Evolutionary conservation across 495 filamentous ascomycete species (phyloP).

Genomic region (Neurospora sp.): DNA sequence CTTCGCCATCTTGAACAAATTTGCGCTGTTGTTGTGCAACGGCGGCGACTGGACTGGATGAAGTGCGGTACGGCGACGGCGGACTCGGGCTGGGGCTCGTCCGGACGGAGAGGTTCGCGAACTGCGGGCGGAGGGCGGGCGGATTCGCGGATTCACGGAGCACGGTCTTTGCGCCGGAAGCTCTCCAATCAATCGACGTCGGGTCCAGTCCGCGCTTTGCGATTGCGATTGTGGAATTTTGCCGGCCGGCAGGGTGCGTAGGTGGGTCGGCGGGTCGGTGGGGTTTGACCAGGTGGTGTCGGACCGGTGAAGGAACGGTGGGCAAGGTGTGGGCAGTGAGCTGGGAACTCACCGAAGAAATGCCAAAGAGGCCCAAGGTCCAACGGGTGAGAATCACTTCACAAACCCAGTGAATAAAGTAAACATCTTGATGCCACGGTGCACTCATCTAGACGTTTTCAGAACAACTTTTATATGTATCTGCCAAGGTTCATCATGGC

Average conservation of each 20-base stretch:
- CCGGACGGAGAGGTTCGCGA: not conserved
- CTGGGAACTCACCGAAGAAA: not conserved
- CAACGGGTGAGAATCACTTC: no score
- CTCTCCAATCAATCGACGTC: not conserved
- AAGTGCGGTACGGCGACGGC: not conserved
- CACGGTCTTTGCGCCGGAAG: not conserved
- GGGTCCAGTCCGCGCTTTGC: not conserved
- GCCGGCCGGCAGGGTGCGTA: not conserved
- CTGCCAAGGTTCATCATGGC: no score
- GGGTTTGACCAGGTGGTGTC: not conserved
- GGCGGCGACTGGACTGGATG: not conserved
- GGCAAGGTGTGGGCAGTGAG: not conserved
- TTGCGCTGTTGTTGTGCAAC: not conserved
- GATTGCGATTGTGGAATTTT: not conserved
- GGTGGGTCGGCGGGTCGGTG: not conserved
- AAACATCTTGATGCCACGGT: no score
- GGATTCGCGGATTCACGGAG: not conserved
- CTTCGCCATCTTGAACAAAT: constrained; percentile 39
- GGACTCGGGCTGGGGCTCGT: not conserved
- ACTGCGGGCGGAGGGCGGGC: not conserved
- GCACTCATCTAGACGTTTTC: no score
- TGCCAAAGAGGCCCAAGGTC: not conserved
- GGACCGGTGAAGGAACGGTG: not conserved
- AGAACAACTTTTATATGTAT: no score
- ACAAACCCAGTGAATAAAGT: no score